Evolutionary conservation across 2,329 filamentous ascomycete species (phyloP).

Genomic region (Pyrenophora seminiperda): DNA sequence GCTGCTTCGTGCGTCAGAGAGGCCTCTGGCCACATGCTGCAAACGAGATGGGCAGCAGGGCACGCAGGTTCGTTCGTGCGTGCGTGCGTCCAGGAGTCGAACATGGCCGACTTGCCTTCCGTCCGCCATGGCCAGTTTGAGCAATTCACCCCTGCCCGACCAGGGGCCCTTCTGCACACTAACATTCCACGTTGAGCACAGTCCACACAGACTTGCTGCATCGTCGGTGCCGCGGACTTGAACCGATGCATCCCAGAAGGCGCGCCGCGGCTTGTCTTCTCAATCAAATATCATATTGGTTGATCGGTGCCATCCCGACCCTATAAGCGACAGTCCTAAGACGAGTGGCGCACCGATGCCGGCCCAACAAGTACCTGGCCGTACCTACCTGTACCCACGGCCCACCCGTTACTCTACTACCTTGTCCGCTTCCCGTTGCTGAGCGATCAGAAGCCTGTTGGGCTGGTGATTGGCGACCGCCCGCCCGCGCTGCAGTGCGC

Average conservation of each 20-base stretch:
- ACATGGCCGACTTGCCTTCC: slow-evolving; percentile 29
- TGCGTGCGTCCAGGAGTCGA: slow-evolving; percentile 32
- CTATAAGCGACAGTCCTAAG: slow-evolving; percentile 37
- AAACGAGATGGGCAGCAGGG: slow-evolving; percentile 43
- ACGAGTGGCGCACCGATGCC: slow-evolving; percentile 37
- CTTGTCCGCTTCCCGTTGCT: slow-evolving; percentile 27
- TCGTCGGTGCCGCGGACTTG: slow-evolving; percentile 44
- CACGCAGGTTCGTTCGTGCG: slow-evolving; percentile 30
- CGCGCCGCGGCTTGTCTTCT: slow-evolving; percentile 40
- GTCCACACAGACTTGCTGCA: slow-evolving; percentile 42
- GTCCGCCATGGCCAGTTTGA: slow-evolving; percentile 35
- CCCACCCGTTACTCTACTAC: slow-evolving; percentile 26
- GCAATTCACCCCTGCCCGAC: slow-evolving; percentile 30
- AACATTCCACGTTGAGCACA: slow-evolving; percentile 47
- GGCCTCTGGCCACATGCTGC: slow-evolving; percentile 41
- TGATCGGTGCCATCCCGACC: slow-evolving; percentile 42
- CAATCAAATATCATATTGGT: slow-evolving; percentile 48
- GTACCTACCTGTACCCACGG: slow-evolving; percentile 30
- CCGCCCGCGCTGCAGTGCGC: slow-evolving; percentile 29
- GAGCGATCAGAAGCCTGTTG: slow-evolving; percentile 36
- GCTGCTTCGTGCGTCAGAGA: slow-evolving; percentile 45
- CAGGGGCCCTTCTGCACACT: slow-evolving; percentile 32
- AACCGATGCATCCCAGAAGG: slow-evolving; percentile 40
- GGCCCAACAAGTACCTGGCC: slow-evolving; percentile 41
- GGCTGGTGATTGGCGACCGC: slow-evolving; percentile 38